Evolutionary conservation across 768 basidiomycete species (phyloP).

Genomic region (Mycena floridula): DNA sequence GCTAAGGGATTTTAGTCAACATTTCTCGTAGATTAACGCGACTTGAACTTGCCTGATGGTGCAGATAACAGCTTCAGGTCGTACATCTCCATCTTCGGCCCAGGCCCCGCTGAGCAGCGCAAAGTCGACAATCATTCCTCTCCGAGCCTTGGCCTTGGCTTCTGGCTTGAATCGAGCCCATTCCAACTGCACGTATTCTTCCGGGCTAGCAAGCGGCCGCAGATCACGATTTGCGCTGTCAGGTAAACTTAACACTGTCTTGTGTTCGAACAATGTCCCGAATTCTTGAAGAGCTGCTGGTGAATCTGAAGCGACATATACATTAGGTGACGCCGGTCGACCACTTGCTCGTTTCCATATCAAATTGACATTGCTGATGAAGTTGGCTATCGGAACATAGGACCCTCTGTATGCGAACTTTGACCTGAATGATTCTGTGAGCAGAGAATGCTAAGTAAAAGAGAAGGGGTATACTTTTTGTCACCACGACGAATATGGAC

Average conservation of each 20-base stretch:
- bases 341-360: conserved; percentile 32
- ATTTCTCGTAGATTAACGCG: neutral
- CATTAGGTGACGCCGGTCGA: conserved; percentile 23
- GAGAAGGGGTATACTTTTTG: too few relatives aligned
- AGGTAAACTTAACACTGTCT: conserved; percentile 38
- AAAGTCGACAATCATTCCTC: conserved; percentile 64
- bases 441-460: too few relatives aligned
- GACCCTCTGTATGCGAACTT: conserved; percentile 36
- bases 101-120: conserved; percentile 62
- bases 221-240: conserved; percentile 35
- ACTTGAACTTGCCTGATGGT: conserved; percentile 41
- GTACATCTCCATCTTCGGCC: conserved; percentile 35
- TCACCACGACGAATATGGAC: conserved; percentile 64
- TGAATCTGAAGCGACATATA: conserved; percentile 62
- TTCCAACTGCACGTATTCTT: conserved; percentile 47
- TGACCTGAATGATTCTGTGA: too few relatives aligned
- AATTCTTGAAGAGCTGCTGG: conserved; percentile 38
- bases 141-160: conserved; percentile 43
- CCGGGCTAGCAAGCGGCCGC: conserved; percentile 40
- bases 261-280: conserved; percentile 24
- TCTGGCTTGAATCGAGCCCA: conserved; percentile 36
- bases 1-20: conserved; percentile 24
- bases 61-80: conserved; percentile 51
- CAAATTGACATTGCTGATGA: conserved; percentile 32
- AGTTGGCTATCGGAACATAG: conserved; percentile 48